Percentiles rank a stretch among this genome's conserved stretches.
These are phyloP conservation scores for Lagenaria siceraria DNA, from an alignment of 306 rosid genomes.

Conservation along the genomic window DNA sequence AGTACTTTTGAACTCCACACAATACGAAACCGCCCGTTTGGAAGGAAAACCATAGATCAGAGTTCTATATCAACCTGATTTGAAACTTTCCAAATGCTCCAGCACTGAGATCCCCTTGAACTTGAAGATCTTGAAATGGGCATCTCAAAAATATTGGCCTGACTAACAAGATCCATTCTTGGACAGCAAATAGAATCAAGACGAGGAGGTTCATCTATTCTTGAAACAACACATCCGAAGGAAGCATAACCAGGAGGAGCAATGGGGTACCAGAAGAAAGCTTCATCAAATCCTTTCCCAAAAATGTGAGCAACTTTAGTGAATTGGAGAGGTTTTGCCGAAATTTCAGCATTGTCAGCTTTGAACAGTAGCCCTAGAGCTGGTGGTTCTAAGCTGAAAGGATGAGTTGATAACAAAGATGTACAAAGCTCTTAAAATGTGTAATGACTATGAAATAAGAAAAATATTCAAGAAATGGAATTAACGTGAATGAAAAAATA, in stretches of 20 bases:
- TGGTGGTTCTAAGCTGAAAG: constrained; percentile 90
- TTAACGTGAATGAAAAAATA: not conserved
- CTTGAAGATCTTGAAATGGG: constrained; percentile 83
- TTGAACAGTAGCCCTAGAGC: constrained; percentile 79
- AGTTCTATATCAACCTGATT: constrained; percentile 35
- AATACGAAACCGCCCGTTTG: not conserved
- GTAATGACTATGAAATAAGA: not conserved
- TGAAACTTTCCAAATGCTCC: constrained; percentile 99
- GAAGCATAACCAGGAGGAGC: constrained; percentile 99
- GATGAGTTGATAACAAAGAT: constrained; percentile 7
- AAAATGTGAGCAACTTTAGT: constrained; percentile 75
- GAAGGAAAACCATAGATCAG: not conserved
- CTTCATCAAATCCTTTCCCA: constrained; percentile 80
- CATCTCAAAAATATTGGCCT: constrained; percentile 65
- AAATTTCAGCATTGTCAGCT: constrained; percentile 68
- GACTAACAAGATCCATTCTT: constrained; percentile 94
- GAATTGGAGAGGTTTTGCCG: constrained; percentile 85
- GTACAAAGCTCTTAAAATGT: constrained; percentile 1
- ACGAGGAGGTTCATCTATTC: constrained; percentile 62
- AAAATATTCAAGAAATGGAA: not conserved
- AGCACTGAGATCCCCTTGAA: constrained; percentile 67
- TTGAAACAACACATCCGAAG: constrained; percentile 83
- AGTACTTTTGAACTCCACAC: not conserved
- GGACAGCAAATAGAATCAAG: constrained; percentile 73
- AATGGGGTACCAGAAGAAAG: constrained; percentile 87